phyloP scores from a whole-genome alignment of 352 stramenopile species.

The Peronospora destructor region DNA sequence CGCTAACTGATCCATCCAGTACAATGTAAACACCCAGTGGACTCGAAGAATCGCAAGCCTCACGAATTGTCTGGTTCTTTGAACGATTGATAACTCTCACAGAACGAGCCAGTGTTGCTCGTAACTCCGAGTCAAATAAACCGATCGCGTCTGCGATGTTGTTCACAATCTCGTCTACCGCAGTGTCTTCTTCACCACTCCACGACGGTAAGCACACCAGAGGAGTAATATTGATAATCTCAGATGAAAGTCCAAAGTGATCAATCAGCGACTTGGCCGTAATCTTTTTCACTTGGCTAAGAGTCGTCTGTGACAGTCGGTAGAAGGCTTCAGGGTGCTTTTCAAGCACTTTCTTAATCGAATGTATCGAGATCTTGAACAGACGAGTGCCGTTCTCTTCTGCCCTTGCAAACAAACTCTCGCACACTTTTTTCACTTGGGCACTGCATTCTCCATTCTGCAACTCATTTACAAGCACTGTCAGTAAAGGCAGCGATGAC shows the following conservation, averaged over 20 bases:
- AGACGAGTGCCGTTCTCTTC: conserved; percentile 45
- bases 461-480: conserved; percentile 40
- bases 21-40: conserved; percentile 54
- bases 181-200: conserved; percentile 9
- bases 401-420: conserved; percentile 42
- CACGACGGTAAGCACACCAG: conserved; percentile 30
- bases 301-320: conserved; percentile 56
- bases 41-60: conserved; percentile 11
- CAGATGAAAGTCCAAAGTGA: conserved; percentile 60
- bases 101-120: conserved; percentile 26
- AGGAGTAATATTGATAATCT: conserved; percentile 33
- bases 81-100: conserved; percentile 28
- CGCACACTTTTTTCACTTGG: conserved; percentile 45
- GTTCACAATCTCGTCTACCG: conserved; percentile 22
- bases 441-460: conserved; percentile 20
- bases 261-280: conserved; percentile 72
- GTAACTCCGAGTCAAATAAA: conserved; percentile 36
- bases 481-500: conserved; percentile 64
- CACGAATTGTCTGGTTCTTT: conserved; percentile 27
- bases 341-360: conserved; percentile 46
- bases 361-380: conserved; percentile 51
- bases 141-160: conserved; percentile 41
- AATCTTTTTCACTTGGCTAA: conserved; percentile 82
- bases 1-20: conserved; percentile 43
- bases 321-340: conserved; percentile 67